Base-by-base conservation (phyloP, 441 rosid genomes). In the Pelargonium citronellum region DNA sequence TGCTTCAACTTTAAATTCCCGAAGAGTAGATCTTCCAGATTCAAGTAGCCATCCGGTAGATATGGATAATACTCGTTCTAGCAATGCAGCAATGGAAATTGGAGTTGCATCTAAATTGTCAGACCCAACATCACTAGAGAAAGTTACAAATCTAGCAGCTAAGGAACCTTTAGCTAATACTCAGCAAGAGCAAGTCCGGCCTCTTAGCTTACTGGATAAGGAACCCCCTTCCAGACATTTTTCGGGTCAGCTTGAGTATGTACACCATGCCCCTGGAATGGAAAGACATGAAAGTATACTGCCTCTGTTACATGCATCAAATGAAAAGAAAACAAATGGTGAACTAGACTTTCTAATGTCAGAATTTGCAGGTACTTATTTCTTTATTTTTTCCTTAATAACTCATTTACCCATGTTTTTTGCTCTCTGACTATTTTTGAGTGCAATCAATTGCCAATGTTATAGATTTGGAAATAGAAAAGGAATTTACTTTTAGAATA, bases 131-230 rank as follows among this genome's bases (percentile, higher is more conserved):
- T 71, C 80, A 41, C 63, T 69, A 43, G 88, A 84, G 53, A 86
- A 84, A 77, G 62, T 77, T 79, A 67, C 77, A 74, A 80, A 63
- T 79, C 55, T 88, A 47, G 60, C 77, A 61, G 19, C 72, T 27
- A 24, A 24, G 27, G 27, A 24, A 24, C 27, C 27, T 24, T 24
- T 24, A 7, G 39, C 27, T 55, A 71, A 78, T 72, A 51, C 85
- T 79, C 92, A 87, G 71, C 81, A 86, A 55, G 96, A 90, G 74
- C 96, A 89, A 84, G 97, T 95, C 73, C 92, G 96, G 20, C 99
- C 99, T 78, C 91, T 95, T 75, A 92, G 97, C 89, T 84, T 95
- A 82, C 85, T 95, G 88, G 99, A 90, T 30, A 95, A 91, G 83
- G 99, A 95, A 81, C 98, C 99, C 13, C 98, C 96, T 71, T 91